A percentile compares a stretch with the other conserved stretches of the same genome.
Evolutionary conservation across 495 filamentous ascomycete genomes (phyloP).

Genomic region (Trichodelitschia bisporula): DNA sequence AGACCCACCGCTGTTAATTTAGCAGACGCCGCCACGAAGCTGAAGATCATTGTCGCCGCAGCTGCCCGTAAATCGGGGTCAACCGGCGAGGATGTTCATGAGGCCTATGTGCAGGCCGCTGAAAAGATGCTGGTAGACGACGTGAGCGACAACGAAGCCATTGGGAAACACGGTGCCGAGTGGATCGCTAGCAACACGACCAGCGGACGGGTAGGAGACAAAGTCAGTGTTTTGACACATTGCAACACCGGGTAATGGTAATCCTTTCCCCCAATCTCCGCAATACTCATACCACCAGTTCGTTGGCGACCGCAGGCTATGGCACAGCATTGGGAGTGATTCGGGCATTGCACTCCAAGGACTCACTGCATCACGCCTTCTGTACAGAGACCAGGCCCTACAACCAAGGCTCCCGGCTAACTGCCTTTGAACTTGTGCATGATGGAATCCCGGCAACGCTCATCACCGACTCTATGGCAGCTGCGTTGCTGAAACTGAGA

Average conservation of each 20-base stretch:
- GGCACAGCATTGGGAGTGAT: constrained; percentile 90
- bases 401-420: constrained; percentile 88
- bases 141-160: constrained; percentile 58
- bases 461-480: constrained; percentile 94
- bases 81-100: constrained; percentile 24
- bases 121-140: constrained; percentile 79
- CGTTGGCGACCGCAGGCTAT: constrained; percentile 86
- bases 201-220: constrained; percentile 14
- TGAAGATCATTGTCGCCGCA: constrained; percentile 28
- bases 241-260: constrained; percentile 71
- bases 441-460: constrained; percentile 82
- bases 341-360: constrained; percentile 45
- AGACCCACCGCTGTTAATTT: constrained; percentile 90
- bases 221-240: constrained; percentile 63
- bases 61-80: constrained; percentile 7
- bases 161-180: constrained; percentile 58
- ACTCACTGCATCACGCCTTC: constrained; percentile 50
- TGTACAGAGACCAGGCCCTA: constrained; percentile 96
- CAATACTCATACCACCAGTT: constrained; percentile 24
- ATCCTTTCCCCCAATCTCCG: constrained; percentile 2
- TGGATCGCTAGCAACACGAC: constrained; percentile 39
- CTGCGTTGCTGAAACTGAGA: constrained; percentile 40
- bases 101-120: constrained; percentile 49
- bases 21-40: constrained; percentile 60
- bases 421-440: constrained; percentile 84